Conservation (phyloP, 2,329 filamentous ascomycete genomes). For the Parafenestella ontariensis region DNA sequence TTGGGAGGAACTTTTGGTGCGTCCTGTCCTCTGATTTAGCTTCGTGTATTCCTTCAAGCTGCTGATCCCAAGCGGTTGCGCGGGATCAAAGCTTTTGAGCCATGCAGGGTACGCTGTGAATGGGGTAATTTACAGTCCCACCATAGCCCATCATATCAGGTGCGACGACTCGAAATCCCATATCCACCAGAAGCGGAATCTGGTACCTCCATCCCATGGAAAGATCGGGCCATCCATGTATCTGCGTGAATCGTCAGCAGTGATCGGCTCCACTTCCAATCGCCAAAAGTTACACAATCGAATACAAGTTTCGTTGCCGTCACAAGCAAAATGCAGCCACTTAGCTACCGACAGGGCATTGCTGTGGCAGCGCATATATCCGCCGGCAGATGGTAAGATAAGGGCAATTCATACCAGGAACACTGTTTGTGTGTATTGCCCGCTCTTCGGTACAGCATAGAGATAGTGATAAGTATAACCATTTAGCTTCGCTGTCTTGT, state of each 20-base stretch:
- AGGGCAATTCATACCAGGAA: slow-evolving; percentile 55
- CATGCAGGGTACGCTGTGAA: neutral
- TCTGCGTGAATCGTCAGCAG: slow-evolving; percentile 40
- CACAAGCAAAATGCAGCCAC: neutral
- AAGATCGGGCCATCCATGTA: slow-evolving; percentile 85
- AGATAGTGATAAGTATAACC: slow-evolving; percentile 74
- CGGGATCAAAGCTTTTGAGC: too few relatives aligned
- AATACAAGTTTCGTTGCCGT: neutral
- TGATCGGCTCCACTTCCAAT: neutral
- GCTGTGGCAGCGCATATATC: neutral
- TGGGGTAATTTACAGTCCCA: slow-evolving; percentile 63
- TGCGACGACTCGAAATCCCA: slow-evolving; percentile 79
- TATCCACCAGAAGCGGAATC: slow-evolving; percentile 75
- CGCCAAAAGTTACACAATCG: neutral
- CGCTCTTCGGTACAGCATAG: slow-evolving; percentile 55
- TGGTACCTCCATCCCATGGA: slow-evolving; percentile 89
- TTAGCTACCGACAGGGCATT: neutral
- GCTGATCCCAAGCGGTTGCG: neutral
- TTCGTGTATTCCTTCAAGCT: neutral
- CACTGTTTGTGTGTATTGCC: slow-evolving; percentile 58
- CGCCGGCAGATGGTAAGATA: neutral
- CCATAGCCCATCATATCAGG: slow-evolving; percentile 90
- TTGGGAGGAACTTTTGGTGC: slow-evolving; percentile 64
- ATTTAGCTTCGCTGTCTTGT: slow-evolving; percentile 68
- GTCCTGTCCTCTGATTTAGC: slow-evolving; percentile 44